Percentiles rank a stretch among this genome's conserved stretches.
phyloP scores from a whole-genome alignment of 1,284 basidiomycete genomes.

The Ceratobasidium sp. region DNA sequence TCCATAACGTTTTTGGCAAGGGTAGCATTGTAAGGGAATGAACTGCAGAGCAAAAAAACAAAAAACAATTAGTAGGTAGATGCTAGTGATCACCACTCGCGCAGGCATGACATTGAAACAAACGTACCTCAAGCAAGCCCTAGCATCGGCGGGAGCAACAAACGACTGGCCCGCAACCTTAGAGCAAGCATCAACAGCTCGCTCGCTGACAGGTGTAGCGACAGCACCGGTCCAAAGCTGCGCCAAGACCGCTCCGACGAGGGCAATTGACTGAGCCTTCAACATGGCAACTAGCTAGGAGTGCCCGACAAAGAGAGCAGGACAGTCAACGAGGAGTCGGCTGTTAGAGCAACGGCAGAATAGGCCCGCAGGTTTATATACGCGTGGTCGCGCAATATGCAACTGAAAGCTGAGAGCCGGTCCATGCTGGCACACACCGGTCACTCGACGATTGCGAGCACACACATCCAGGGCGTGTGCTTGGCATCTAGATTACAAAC shows the following conservation, averaged over 20 bases:
- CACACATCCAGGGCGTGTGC: background rate
- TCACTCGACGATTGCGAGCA: background rate
- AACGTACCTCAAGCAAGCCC: slow-evolving; percentile 59
- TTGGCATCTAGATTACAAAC: slow-evolving; percentile 3
- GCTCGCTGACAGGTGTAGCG: slow-evolving; percentile 6
- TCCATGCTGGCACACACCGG: background rate
- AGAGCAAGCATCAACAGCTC: slow-evolving; percentile 59
- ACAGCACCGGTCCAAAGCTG: slow-evolving; percentile 8
- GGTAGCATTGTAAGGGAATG: slow-evolving; percentile 72
- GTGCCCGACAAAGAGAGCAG: background rate
- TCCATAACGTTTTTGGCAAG: slow-evolving; percentile 65
- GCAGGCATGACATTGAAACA: background rate
- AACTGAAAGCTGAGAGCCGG: background rate
- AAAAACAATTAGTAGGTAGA: background rate
- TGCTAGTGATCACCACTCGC: background rate
- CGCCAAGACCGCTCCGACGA: slow-evolving; percentile 15
- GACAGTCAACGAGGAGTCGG: background rate
- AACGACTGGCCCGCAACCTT: slow-evolving; percentile 63
- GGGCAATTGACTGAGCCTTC: slow-evolving; percentile 9
- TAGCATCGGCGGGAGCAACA: slow-evolving; percentile 63
- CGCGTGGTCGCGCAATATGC: background rate
- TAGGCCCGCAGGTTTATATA: background rate
- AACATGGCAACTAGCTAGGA: background rate
- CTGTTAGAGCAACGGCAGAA: too few species aligned
- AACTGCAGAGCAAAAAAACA: slow-evolving; percentile 51